Evolutionary conservation across 1,284 basidiomycete species (phyloP), one percentile per base, ranked within the genome.

Genomic region (Boletus sp.): DNA sequence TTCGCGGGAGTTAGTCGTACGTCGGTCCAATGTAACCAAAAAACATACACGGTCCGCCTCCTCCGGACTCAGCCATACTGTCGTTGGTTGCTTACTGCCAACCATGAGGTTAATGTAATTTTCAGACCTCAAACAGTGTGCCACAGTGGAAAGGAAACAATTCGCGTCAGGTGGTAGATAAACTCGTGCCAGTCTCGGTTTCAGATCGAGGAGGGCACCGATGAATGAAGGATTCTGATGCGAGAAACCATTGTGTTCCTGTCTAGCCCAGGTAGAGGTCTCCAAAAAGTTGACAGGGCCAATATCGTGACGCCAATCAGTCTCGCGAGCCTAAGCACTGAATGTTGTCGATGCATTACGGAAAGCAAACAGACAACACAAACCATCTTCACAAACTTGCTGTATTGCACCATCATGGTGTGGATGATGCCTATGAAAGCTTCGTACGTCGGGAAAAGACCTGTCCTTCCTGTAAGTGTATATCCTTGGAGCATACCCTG

Each of bases 121-220:
- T 72, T 87, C 89, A 25, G 88, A 82, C 40, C 84, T 71, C 53
- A 94, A 66, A 58, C 88, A 91, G 68, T 94, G 92, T 4, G 85
- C 80, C 49, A 93, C 75, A 19, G 84, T 86, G 35, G 84, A 87
- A 49, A 93, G 69, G 69, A 86, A 83, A 58, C 86, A 88, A 67
- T 94, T 94, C 29, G 87, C 85, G 62, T 94, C 92, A n/a, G 91
- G 88, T 0, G 92, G 91, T 29, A 94, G 74, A 66, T 94, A 94
- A 33, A 94, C 86, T 13, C 92, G 80, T 1, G 86, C 87, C 41
- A 85, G 74, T 37, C 72, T 69, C 14, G 86, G 76, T 54, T 91
- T 91, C 51, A 94, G 69, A 56, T 83, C 81, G 50, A 94, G 78
- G 27, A 95, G 77, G 1, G 83, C 84, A 27, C 88, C 87, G 56